These are phyloP conservation scores for Cryptococcus sp. DNA, from an alignment of 1,284 basidiomycete species.

Conservation along the genomic window DNA sequence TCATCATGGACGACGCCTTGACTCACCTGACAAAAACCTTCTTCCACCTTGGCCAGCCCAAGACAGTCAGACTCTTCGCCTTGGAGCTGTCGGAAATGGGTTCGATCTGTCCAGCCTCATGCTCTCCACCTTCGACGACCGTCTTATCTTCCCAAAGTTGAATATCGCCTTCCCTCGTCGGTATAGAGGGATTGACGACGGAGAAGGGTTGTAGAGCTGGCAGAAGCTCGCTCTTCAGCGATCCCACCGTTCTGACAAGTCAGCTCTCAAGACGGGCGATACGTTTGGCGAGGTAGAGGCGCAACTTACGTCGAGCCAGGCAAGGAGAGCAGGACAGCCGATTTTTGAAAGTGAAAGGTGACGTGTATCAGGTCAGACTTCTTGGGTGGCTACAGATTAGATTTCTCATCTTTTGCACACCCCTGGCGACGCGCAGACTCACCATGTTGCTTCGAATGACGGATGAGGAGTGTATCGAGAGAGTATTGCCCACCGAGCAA, in stretches of 20 bases:
- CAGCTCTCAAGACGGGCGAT: neutral
- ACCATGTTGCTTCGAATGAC: too few relatives aligned
- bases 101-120: slow-evolving; percentile 6
- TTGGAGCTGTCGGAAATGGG: slow-evolving; percentile 14
- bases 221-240: slow-evolving; percentile 24
- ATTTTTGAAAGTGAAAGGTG: slow-evolving; percentile 34
- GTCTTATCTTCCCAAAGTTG: slow-evolving; percentile 31
- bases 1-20: neutral
- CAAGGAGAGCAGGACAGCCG: slow-evolving; percentile 35
- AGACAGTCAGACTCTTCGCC: slow-evolving; percentile 9
- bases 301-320: slow-evolving; percentile 30
- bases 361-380: slow-evolving; percentile 30
- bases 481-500: too few relatives aligned
- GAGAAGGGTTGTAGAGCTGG: slow-evolving; percentile 26
- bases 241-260: slow-evolving; percentile 16
- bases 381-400: slow-evolving; percentile 28
- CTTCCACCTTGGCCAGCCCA: slow-evolving; percentile 39
- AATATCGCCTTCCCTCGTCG: slow-evolving; percentile 19
- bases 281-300: neutral
- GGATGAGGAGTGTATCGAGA: too few relatives aligned
- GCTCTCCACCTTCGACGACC: slow-evolving; percentile 21
- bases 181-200: slow-evolving; percentile 11
- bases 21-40: slow-evolving; percentile 33
- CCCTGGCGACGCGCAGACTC: too few relatives aligned
- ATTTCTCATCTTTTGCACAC: too few relatives aligned